Conservation (phyloP, 1,284 basidiomycete genomes). For the Sporisorium exsertum region DNA sequence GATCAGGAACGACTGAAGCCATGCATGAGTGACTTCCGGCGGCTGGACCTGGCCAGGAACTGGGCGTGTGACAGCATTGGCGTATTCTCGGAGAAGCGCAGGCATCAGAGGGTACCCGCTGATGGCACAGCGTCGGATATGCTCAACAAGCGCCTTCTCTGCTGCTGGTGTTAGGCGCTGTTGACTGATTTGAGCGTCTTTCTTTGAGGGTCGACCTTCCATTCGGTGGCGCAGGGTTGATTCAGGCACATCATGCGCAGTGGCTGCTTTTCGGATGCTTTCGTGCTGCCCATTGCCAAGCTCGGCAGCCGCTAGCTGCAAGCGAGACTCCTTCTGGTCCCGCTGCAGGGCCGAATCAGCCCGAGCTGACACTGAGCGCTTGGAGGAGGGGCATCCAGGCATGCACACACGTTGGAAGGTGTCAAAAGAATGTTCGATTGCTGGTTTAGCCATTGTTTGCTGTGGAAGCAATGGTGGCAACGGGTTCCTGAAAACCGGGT, state of each 20-base stretch:
- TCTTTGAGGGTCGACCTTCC: too few species aligned
- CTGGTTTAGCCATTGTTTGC: background rate
- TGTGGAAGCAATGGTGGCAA: background rate
- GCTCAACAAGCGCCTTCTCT: conserved; percentile 9
- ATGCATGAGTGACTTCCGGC: background rate
- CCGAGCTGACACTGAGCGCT: background rate
- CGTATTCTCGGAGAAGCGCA: conserved; percentile 3
- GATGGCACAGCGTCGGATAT: conserved; percentile 18
- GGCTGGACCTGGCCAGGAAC: background rate
- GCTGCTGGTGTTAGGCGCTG: conserved; percentile 8
- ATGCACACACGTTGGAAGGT: background rate
- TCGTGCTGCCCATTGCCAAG: too few species aligned
- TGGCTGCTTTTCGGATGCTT: too few species aligned
- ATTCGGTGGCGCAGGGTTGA: too few species aligned
- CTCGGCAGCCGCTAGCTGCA: background rate
- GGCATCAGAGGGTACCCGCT: conserved; percentile 18
- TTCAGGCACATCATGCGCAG: too few species aligned
- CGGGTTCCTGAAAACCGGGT: background rate
- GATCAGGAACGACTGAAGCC: conserved; percentile 19
- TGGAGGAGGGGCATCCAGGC: background rate
- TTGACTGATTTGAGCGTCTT: background rate
- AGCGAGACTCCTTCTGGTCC: background rate
- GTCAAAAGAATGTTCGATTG: background rate
- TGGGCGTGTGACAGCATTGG: background rate
- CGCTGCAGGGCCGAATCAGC: background rate